Evolutionary conservation across 176 grass and related monocot species (phyloP).

Genomic region (Avena atlantica): DNA sequence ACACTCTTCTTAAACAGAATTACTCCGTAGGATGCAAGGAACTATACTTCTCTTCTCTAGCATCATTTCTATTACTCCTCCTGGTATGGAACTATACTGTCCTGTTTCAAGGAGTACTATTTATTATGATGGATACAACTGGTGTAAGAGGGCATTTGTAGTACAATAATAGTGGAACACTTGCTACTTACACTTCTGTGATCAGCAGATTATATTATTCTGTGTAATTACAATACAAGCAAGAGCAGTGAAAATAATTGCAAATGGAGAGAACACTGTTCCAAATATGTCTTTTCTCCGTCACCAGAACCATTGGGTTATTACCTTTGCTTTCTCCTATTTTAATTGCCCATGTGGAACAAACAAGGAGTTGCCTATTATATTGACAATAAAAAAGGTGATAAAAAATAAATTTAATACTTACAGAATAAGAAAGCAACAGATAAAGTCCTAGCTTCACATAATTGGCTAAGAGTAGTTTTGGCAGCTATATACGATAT

Average conservation of each 20-base stretch:
- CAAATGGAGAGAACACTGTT: neutral
- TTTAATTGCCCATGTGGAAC: neutral
- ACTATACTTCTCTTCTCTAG: neutral
- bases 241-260: conserved; percentile 3
- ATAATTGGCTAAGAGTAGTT: neutral
- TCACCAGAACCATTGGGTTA: neutral
- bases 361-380: neutral
- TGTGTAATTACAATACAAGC: conserved; percentile 7
- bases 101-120: neutral
- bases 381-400: neutral
- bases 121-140: conserved; percentile 17
- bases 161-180: neutral
- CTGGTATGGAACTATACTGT: too few relatives aligned
- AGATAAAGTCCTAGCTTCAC: neutral
- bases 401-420: neutral
- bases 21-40: neutral
- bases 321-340: neutral
- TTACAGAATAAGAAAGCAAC: neutral
- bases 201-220: conserved; percentile 6
- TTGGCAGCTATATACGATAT: neutral
- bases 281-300: neutral
- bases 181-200: neutral
- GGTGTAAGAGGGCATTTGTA: conserved; percentile 15
- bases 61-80: neutral
- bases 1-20: neutral